Evolutionary conservation across 345 rosid species (phyloP), one percentile per base, ranked within the genome.

Genomic region (Eucalyptus lansdowneana): DNA sequence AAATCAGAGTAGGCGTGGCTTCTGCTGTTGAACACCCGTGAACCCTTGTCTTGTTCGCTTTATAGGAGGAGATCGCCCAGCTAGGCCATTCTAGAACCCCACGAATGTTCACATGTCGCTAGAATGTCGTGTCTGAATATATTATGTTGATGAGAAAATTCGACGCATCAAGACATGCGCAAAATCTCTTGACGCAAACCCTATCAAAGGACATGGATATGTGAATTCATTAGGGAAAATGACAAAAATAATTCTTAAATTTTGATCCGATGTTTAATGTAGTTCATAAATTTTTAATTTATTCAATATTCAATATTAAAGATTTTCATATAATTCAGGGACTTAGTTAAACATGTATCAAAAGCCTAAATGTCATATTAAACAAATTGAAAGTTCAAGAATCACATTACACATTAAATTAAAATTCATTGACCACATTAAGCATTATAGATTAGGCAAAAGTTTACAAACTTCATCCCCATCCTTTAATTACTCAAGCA

Each of bases 401-500:
- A 53, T 53, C 25, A 53, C 5, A 53, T 53, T 53, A 19, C 5
- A 8, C 5, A 53, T 53, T 53, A 19, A 19, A 0, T 19, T 53
- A 53, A 53, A 53, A 8, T 8, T 19, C 0, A 53, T 19, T 8
- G 24, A 53, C 24, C 2, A 19, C 10, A 19, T 53, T 53, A 53
- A 53, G 58, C 58, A 53, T 53, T 19, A 53, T 1, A 53, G 0
- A 53, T 2, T 53, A 0, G 25, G 58, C 11, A 19, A 53, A 53
- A 19, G 25, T 53, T 19, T 53, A 53, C 1, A 0, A 4, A 53
- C 58, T 21, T 21, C 25, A 53, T 8, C 25, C 58, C 58, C 58
- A 21, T 60, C 14, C 31, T 60, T 60, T 27, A 27, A 60, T 60
- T 12, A 1, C 31, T 60, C 4, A 0, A 27, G 8, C 2, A 0